phyloP scores from a whole-genome alignment of 495 filamentous ascomycete species.

The Tuber umbilicatum region DNA sequence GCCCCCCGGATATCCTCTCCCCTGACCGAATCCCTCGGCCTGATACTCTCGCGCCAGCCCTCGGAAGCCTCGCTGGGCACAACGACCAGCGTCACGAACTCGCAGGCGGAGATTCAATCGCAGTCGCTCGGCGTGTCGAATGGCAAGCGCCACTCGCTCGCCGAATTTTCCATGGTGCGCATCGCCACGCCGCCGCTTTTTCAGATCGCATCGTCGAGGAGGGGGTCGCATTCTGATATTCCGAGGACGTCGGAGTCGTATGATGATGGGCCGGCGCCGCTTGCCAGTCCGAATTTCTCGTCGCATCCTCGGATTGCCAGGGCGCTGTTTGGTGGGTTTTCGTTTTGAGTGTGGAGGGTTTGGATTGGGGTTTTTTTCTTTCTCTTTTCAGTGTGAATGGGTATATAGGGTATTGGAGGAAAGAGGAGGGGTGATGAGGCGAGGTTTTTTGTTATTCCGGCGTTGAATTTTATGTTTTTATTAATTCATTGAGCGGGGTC shows the following conservation, averaged over 20 bases:
- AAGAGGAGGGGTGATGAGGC: background rate
- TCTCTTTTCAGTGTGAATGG: background rate
- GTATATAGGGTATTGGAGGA: background rate
- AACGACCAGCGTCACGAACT: slow-evolving; percentile 24
- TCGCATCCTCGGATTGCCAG: slow-evolving; percentile 19
- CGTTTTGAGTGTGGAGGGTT: slow-evolving; percentile 21
- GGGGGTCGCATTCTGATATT: slow-evolving; percentile 24
- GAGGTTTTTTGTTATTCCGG: background rate
- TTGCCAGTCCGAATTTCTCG: slow-evolving; percentile 9
- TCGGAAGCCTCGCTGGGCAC: slow-evolving; percentile 20
- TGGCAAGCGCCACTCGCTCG: slow-evolving; percentile 34
- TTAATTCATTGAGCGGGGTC: slow-evolving; percentile 1
- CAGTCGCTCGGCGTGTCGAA: slow-evolving; percentile 24
- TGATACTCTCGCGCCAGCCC: background rate
- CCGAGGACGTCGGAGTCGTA: slow-evolving; percentile 24
- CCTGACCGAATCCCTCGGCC: slow-evolving; percentile 2
- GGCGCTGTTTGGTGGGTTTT: slow-evolving; percentile 35
- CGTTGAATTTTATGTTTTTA: background rate
- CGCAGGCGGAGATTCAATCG: slow-evolving; percentile 9
- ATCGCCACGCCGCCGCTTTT: slow-evolving; percentile 31
- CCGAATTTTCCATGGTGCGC: slow-evolving; percentile 28
- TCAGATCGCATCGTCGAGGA: slow-evolving; percentile 13
- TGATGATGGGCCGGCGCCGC: slow-evolving; percentile 13
- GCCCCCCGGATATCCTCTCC: background rate
- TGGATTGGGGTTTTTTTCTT: background rate